A percentile compares a stretch with the other conserved stretches of the same genome.
These are phyloP conservation scores for Sordaria brevicollis DNA, from an alignment of 495 filamentous ascomycete species.

Conservation along the genomic window DNA sequence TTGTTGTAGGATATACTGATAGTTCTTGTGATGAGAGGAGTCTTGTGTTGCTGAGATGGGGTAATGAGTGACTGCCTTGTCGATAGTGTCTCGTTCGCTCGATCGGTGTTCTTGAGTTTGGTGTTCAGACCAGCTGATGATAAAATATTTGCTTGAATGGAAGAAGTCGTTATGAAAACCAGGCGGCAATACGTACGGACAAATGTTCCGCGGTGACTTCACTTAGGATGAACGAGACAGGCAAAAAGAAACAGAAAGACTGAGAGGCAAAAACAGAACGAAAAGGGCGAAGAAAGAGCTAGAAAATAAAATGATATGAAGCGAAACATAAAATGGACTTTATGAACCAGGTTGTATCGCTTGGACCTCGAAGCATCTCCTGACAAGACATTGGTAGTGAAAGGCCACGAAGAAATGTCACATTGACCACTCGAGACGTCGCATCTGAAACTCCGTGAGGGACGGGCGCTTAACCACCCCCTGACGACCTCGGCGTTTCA, in stretches of 20 bases:
- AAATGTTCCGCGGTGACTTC: not conserved
- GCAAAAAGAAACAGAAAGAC: not conserved
- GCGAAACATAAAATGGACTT: not conserved
- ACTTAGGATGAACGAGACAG: not conserved
- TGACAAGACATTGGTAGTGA: not conserved
- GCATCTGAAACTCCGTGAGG: not conserved
- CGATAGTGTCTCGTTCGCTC: not conserved
- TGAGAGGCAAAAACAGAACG: not conserved
- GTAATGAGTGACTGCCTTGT: not conserved
- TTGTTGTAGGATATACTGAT: not conserved
- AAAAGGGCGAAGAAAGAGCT: not conserved
- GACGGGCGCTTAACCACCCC: not conserved
- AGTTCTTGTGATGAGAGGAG: not conserved
- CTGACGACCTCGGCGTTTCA: not conserved
- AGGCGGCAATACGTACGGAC: not conserved
- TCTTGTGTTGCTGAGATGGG: not conserved
- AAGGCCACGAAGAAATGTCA: not conserved
- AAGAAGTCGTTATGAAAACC: not conserved
- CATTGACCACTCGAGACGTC: not conserved
- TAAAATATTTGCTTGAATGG: not conserved
- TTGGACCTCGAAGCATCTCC: not conserved
- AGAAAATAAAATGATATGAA: not conserved
- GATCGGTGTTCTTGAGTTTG: not conserved
- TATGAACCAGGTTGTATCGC: not conserved
- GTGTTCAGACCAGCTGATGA: not conserved